Base-by-base conservation (phyloP, 1,284 basidiomycete species). In the Sporisorium scitamineum region DNA sequence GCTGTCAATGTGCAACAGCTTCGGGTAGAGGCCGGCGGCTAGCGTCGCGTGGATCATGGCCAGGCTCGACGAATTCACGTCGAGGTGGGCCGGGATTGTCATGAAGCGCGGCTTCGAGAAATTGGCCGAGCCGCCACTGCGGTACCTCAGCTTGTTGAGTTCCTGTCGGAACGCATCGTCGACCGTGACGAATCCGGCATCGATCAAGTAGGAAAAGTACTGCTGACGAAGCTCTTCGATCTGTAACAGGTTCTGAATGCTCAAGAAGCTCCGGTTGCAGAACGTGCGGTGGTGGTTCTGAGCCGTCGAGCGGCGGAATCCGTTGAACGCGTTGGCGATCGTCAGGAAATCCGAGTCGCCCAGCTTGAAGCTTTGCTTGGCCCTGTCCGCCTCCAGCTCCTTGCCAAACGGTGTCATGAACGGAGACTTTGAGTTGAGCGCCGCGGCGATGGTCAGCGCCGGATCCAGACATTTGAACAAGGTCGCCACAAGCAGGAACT, bases 261-360 rank as follows among this genome's bases (percentile, higher is more conserved):
- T 96, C 39, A 98, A 88, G 84, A 91, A 97, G 85, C 93, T 93
- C 56, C 88, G 88, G 76, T 91, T 89, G 87, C 95, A 97, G 83
- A 95, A 96, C 45, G 74, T 68, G 37, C 76, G 65, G 32, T 85
- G 84, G 68, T 82, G 81, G 29, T 85, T 85, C 68, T 93, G 94
- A 10, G 88, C 88, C 22, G 90, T 92, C n/a, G 92, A 92, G 64
- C 90, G 88, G 20, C 94, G 89, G 95, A 96, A 99, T 69, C 90
- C 91, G 10, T 90, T 88, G 86, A 95, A 99, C 0, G 93, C 95
- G 78, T 95, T 93, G 81, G 95, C 94, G 47, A 96, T 90, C 0
- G 95, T 97, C 73, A 97, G 83, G 85, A 99, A 99, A 85, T 99
- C 96, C n/a, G 93, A 95, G 85, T 97, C 93, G 70, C 94, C 94